Base-by-base conservation (phyloP, 140 eudicot genomes). In the Bidens hawaiensis region DNA sequence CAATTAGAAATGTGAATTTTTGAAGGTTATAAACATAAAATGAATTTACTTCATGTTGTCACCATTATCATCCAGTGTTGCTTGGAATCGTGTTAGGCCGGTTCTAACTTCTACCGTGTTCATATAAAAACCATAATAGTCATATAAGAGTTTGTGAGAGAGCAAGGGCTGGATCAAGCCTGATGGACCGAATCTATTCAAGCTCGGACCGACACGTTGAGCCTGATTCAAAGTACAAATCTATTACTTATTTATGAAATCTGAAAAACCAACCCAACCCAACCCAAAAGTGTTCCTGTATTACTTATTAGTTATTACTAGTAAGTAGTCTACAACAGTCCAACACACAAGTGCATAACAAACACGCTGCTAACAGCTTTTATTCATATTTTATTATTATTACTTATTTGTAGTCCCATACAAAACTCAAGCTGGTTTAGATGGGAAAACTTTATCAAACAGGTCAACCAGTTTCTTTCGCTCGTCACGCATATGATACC, bases 301-400 rank as follows among this genome's bases (percentile, higher is more conserved):
- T 43, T 5, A 43, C n/a, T n/a, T n/a, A n/a, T n/a, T n/a, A 43
- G 19, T 43, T 43, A n/a, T 43, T 43, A 43, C 6, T 9, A 30
- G 8, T 4, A 30, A 9, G 36, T 47, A 17, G 25, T 18, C 53
- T 17, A 7, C 53, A 14, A 47, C 53, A 47, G 25, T 17, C 25
- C 25, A 47, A 47, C 25, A 18, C 15, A 15, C 56, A 26, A 14
- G 24, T 3, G 19, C 27, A 55, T 27, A 28, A 27, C 41, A 55
- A 55, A 27, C 62, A 55, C 15, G 61, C 60, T 55, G 36, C 42
- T 27, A 55, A 28, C 23, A 28, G 42, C 62, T n/a, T n/a, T 55
- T 55, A 55, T 55, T 55, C 42, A 55, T 55, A 52, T 50, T 13
- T 53, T 53, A 13, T 25, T 53, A 24, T 53, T 49, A 8, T 53